Evolutionary conservation across 192 early-diverging fungal species (phyloP).

Genomic region (Entomortierella beljakovae): DNA sequence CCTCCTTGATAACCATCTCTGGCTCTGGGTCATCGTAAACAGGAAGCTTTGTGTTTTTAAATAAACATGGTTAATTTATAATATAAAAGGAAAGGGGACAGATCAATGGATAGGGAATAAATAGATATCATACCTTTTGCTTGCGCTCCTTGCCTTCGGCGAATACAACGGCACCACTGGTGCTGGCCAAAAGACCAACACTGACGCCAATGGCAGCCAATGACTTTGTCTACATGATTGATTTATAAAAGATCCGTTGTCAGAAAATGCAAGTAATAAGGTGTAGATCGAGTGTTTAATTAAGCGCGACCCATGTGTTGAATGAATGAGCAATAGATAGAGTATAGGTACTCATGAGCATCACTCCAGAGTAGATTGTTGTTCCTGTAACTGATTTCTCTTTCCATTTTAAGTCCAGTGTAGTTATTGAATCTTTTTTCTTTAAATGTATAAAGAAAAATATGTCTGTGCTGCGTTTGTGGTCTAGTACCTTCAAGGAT

Average conservation of each 20-base stretch:
- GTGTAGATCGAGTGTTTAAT: neutral
- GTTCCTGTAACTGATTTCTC: too few species aligned
- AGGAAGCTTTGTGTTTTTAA: constrained; percentile 21
- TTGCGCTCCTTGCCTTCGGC: constrained; percentile 49
- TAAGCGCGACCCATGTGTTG: too few species aligned
- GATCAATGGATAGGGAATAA: neutral
- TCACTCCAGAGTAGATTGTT: too few species aligned
- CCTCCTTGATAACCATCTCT: constrained; percentile 54
- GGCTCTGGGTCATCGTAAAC: constrained; percentile 52
- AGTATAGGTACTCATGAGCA: too few species aligned
- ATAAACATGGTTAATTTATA: neutral
- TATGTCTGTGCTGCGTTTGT: too few species aligned
- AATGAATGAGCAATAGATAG: too few species aligned
- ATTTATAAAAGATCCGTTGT: neutral
- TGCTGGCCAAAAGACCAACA: constrained; percentile 34
- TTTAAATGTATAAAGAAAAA: neutral
- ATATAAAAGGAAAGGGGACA: neutral
- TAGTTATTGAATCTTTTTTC: neutral
- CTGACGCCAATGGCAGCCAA: constrained; percentile 38
- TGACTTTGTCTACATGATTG: constrained; percentile 27
- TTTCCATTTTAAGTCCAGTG: too few species aligned
- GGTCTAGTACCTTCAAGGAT: constrained; percentile 33
- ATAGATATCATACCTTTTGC: constrained; percentile 31
- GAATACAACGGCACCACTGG: constrained; percentile 23
- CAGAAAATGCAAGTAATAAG: too few species aligned